Evolutionary conservation across 305 asterid genomes (phyloP), one percentile per base, ranked within the genome.

Genomic region (Salvia sclarea): DNA sequence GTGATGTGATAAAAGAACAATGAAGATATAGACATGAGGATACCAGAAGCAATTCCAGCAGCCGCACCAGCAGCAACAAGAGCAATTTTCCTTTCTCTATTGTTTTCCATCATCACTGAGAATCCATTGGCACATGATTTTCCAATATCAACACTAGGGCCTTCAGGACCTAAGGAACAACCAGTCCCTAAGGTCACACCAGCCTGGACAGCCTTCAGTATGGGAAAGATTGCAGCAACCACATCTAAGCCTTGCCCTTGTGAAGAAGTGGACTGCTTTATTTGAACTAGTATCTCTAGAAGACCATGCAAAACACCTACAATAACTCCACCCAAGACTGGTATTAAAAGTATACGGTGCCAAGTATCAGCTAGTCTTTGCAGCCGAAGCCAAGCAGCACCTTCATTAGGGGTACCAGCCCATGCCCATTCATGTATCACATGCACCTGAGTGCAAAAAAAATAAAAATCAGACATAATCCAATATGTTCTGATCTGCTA

Each of bases 21-120:
- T 20, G n/a, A 22, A n/a, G 33, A 64, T 59, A 64, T 33, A 72
- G 71, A 71, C 44, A 72, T 49, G 28, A 17, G 41, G 78, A 74
- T 71, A 94, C 99, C 99, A 81, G 99, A 85, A 68, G 99, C 84
- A 67, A 94, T 94, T 75, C 99, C 99, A 79, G 99, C 96, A 73
- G 99, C 99, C 18, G 99, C 99, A 45, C 99, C 99, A 66, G 99
- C 96, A 66, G 99, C 99, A 74, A 89, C 83, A 60, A 94, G 97
- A 69, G 97, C 99, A 72, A 94, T 89, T 80, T 82, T 85, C 77
- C 97, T 81, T 84, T 94, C 99, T 75, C 90, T 85, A 67, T 94
- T 94, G 83, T 84, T 94, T 78, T 94, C 99, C 97, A 91, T 94
- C 78, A 85, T 91, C 76, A 84, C 81, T 1, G 99, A 89, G 84